phyloP scores from a whole-genome alignment of 352 stramenopile genomes.

The Phytopythium litorale region DNA sequence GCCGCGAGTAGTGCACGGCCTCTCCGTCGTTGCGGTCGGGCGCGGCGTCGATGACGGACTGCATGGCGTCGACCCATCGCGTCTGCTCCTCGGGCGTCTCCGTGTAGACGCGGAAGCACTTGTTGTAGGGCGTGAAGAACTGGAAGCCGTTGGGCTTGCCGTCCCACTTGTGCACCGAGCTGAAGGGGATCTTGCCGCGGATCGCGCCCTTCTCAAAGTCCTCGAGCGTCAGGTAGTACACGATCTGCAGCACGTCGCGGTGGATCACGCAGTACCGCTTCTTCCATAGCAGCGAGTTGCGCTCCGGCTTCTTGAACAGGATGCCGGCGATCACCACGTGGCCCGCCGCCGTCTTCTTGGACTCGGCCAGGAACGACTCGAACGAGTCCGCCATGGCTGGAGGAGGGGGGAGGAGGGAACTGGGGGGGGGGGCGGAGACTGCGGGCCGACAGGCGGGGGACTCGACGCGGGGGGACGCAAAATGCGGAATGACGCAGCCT shows the following conservation, averaged over 20 bases:
- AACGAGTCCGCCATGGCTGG: slow-evolving; percentile 19
- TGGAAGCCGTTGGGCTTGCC: slow-evolving; percentile 85
- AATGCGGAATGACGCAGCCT: neutral
- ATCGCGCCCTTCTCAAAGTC: slow-evolving; percentile 72
- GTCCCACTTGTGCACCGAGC: slow-evolving; percentile 79
- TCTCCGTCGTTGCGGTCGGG: slow-evolving; percentile 67
- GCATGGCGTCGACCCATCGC: slow-evolving; percentile 71
- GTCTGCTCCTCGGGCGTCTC: slow-evolving; percentile 63
- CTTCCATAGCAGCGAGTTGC: slow-evolving; percentile 84
- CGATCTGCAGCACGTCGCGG: slow-evolving; percentile 62
- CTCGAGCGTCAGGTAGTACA: slow-evolving; percentile 72
- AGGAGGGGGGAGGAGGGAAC: slow-evolving; percentile 12
- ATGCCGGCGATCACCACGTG: slow-evolving; percentile 60
- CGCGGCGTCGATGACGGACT: slow-evolving; percentile 57
- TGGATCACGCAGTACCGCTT: slow-evolving; percentile 86
- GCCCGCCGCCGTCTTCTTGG: slow-evolving; percentile 34
- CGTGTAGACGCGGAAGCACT: slow-evolving; percentile 85
- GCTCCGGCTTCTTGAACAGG: slow-evolving; percentile 82
- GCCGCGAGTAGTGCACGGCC: slow-evolving; percentile 57
- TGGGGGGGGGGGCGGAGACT: slow-evolving; percentile 4
- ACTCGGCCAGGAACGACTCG: slow-evolving; percentile 52
- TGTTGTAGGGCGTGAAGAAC: slow-evolving; percentile 83
- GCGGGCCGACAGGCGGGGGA: too few relatives aligned
- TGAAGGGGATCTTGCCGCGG: slow-evolving; percentile 80
- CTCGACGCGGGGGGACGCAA: neutral